Base-by-base conservation (phyloP, 495 filamentous ascomycete genomes). In the Umbilicaria muhlenbergii region DNA sequence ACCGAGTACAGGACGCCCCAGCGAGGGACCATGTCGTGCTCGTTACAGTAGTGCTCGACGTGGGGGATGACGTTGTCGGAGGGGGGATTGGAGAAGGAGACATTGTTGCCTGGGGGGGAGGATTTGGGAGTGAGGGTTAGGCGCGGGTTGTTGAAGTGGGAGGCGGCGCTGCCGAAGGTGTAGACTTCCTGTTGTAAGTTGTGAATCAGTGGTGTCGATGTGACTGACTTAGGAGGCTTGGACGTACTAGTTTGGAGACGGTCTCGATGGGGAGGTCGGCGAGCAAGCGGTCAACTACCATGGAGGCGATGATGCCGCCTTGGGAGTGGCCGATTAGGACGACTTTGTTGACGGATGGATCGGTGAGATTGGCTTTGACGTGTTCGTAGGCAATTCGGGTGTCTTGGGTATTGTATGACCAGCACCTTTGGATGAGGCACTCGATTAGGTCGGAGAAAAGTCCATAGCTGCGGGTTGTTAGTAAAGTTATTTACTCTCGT, bases 41-140 rank as follows among this genome's bases (percentile, higher is more conserved):
- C 69, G 55, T 89, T 85, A 13, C 76, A 80, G 57, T 92, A 94
- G 58, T 94, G 86, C 57, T 94, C 86, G 32, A 93, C 83, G 44
- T 89, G 68, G 1, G 71, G 62, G 39, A 91, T 76, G 14, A 62
- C 46, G 31, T 34, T 73, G 65, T 47, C 72, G 33, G 33, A 41
- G 10, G 10, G 21, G 5, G 19, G 24, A 14, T 16, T 41, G 33
- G 5, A 35, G 33, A 43, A 36, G 37, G 44, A 2, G 28, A 13
- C 43, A 2, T 44, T n/a, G 34, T 41, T 18, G 43, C 47, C 38
- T 48, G 41, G 19, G 43, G 44, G 12, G 17, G 28, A 14, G 39
- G 38, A 12, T 45, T 50, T 12, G 45, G 41, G 11, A 43, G 41
- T 7, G 38, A 47, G 16, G 42, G 46, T 0, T 7, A 64, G 64